Conservation (phyloP, 2,329 filamentous ascomycete species). For the Leptographium radiaticola region DNA sequence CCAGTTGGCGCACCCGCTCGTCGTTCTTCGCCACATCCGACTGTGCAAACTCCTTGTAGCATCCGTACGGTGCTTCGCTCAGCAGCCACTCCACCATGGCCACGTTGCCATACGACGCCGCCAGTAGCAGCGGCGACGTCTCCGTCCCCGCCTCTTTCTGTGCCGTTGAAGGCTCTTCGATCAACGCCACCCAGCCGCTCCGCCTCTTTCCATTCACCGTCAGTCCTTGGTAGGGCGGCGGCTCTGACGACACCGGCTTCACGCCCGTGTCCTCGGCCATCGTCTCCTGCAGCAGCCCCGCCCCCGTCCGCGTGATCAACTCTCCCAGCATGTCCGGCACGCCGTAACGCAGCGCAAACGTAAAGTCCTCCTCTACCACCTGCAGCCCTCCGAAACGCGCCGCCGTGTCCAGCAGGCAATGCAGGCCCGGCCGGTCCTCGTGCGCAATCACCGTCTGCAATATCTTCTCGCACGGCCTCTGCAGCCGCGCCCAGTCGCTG, state of each 20-base stretch:
- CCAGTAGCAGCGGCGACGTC: conserved; percentile 46
- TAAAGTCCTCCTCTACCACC: conserved; percentile 15
- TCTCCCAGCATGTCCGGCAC: conserved; percentile 45
- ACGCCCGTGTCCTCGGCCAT: conserved; percentile 54
- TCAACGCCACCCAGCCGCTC: not conserved
- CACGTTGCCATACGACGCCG: conserved; percentile 44
- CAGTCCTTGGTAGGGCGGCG: conserved; percentile 63
- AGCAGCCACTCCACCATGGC: conserved; percentile 66
- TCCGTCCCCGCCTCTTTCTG: conserved; percentile 25
- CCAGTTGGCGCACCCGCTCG: conserved; percentile 46
- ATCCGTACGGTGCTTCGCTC: conserved; percentile 52
- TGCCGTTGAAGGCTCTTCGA: conserved; percentile 42
- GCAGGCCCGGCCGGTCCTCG: conserved; percentile 41
- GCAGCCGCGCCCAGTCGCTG: conserved; percentile 15
- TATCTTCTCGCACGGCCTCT: conserved; percentile 13
- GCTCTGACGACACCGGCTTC: conserved; percentile 43
- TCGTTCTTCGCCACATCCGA: conserved; percentile 49
- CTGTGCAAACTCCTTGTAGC: conserved; percentile 54
- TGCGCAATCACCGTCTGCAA: conserved; percentile 33
- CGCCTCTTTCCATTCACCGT: conserved; percentile 61
- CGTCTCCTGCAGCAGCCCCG: conserved; percentile 54
- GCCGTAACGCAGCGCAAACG: conserved; percentile 18
- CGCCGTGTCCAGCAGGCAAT: conserved; percentile 42
- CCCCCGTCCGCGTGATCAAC: conserved; percentile 53
- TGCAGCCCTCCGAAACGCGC: conserved; percentile 19